Conservation (phyloP, 495 filamentous ascomycete genomes). For the Penicillium crystallinum region DNA sequence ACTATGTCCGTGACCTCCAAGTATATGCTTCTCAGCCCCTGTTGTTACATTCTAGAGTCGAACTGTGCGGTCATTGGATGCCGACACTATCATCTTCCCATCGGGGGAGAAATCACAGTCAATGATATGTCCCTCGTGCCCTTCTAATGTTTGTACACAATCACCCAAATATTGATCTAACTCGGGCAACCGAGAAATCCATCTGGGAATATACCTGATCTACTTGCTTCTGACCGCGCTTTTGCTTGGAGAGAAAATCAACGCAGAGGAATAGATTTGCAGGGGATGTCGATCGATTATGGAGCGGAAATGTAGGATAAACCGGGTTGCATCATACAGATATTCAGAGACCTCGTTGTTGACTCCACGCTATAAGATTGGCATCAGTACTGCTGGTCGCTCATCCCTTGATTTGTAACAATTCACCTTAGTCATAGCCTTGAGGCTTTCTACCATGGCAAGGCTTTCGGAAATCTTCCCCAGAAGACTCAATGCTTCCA, state of each 20-base stretch:
- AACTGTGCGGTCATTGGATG: neutral
- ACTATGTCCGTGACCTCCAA: neutral
- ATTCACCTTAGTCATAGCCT: too few species aligned
- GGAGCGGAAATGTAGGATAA: neutral
- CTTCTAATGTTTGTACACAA: neutral
- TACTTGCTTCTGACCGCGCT: too few species aligned
- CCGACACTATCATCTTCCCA: slow-evolving; percentile 10
- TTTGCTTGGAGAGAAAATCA: neutral
- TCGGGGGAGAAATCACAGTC: slow-evolving; percentile 7
- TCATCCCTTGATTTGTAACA: neutral
- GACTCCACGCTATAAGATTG: too few species aligned
- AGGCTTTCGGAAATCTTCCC: too few species aligned
- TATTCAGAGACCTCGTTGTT: neutral
- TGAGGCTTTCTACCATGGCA: too few species aligned
- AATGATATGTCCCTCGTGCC: neutral
- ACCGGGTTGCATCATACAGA: neutral
- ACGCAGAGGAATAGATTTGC: neutral
- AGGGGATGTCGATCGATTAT: neutral
- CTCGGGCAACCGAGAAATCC: neutral
- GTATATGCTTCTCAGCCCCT: neutral
- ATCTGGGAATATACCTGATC: neutral
- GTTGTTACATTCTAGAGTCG: slow-evolving; percentile 25
- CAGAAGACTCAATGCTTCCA: slow-evolving; percentile 41
- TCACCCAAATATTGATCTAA: neutral
- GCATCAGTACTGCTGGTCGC: too few species aligned